A percentile compares a stretch with the other conserved stretches of the same genome.
Conservation (phyloP, 768 basidiomycete species). For the Xanthoconium stramineum region DNA sequence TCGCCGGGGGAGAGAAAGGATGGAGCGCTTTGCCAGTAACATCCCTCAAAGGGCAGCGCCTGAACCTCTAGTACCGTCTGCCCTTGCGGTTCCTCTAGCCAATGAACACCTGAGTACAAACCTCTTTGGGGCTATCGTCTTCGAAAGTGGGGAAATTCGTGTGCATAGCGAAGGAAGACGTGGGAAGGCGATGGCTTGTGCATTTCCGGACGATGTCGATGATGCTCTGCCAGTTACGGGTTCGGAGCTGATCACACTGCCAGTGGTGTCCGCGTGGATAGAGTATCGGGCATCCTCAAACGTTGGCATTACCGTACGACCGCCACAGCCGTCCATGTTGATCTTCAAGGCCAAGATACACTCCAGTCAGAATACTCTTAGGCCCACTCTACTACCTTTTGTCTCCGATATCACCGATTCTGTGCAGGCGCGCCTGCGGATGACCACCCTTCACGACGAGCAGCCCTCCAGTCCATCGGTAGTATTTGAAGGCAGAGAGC, state of each 20-base stretch:
- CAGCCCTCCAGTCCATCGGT: slow-evolving; percentile 13
- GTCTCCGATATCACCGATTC: slow-evolving; percentile 69
- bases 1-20: slow-evolving; percentile 72
- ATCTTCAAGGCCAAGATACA: slow-evolving; percentile 88
- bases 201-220: slow-evolving; percentile 44
- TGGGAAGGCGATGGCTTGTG: slow-evolving; percentile 35
- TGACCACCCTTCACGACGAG: slow-evolving; percentile 33
- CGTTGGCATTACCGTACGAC: slow-evolving; percentile 35
- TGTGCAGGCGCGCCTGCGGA: slow-evolving; percentile 69
- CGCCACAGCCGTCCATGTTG: slow-evolving; percentile 53
- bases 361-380: slow-evolving; percentile 80
- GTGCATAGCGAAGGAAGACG: slow-evolving; percentile 55
- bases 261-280: slow-evolving; percentile 76
- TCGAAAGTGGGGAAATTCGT: slow-evolving; percentile 81
- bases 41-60: slow-evolving; percentile 38
- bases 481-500: slow-evolving; percentile 3
- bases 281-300: slow-evolving; percentile 67
- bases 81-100: slow-evolving; percentile 3
- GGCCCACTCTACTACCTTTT: slow-evolving; percentile 83
- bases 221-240: slow-evolving; percentile 46
- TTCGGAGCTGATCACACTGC: slow-evolving; percentile 68
- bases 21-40: slow-evolving; percentile 61
- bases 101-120: slow-evolving; percentile 48
- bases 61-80: slow-evolving; percentile 4
- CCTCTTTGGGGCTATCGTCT: slow-evolving; percentile 64